These are phyloP conservation scores for Fusarium decemcellulare DNA, from an alignment of 2,329 filamentous ascomycete genomes.

Conservation along the genomic window DNA sequence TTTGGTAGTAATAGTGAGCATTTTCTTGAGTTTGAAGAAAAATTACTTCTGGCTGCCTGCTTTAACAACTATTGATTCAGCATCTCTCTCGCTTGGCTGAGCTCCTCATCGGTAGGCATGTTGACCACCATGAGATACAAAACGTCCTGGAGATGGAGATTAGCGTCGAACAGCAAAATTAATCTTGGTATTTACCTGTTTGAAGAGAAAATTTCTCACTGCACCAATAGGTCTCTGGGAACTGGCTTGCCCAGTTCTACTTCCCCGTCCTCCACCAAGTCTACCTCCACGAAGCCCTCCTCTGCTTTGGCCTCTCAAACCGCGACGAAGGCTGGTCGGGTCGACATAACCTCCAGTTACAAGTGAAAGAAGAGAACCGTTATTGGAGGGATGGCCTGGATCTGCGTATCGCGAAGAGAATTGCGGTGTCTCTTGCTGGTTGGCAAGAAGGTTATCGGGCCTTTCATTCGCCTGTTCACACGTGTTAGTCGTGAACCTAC, in stretches of 20 bases:
- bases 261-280: neutral
- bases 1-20: too few relatives aligned
- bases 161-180: neutral
- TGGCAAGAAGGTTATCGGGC: neutral
- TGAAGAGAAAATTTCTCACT: neutral
- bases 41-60: too few relatives aligned
- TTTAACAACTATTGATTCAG: neutral
- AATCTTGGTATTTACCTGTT: neutral
- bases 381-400: constrained; percentile 15
- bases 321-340: neutral
- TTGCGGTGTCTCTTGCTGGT: constrained; percentile 7
- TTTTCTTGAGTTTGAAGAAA: too few relatives aligned
- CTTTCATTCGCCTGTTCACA: constrained; percentile 1
- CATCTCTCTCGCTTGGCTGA: neutral
- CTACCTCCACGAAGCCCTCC: neutral
- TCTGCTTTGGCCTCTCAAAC: neutral
- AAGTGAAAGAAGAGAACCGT: constrained; percentile 12
- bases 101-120: neutral
- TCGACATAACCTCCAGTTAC: constrained; percentile 10
- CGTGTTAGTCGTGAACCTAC: neutral
- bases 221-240: neutral
- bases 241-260: neutral
- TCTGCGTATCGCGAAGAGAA: constrained; percentile 25
- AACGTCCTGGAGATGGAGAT: constrained; percentile 1
- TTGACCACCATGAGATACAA: constrained; percentile 17